These are phyloP conservation scores for Dionaea muscipula DNA, from an alignment of 179 eudicot species.

Conservation along the genomic window DNA sequence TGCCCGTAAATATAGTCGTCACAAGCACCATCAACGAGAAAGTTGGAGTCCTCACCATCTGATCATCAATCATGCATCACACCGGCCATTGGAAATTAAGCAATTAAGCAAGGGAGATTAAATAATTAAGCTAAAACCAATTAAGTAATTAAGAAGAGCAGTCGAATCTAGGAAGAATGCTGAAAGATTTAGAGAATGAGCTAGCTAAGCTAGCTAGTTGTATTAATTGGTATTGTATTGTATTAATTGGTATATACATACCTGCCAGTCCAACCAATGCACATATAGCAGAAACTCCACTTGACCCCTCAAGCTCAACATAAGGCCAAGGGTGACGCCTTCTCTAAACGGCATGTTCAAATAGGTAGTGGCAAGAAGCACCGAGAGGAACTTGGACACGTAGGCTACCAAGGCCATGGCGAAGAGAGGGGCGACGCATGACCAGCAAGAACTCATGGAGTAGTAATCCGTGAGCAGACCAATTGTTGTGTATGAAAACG, in stretches of 20 bases:
- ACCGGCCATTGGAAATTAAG: too few relatives aligned
- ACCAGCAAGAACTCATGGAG: conserved; percentile 36
- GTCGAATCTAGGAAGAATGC: too few relatives aligned
- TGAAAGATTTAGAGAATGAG: too few relatives aligned
- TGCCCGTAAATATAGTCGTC: conserved; percentile 27
- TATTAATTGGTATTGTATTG: too few relatives aligned
- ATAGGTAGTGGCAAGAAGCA: conserved; percentile 25
- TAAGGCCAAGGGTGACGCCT: conserved; percentile 38
- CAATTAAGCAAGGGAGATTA: too few relatives aligned
- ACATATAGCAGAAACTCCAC: conserved; percentile 48
- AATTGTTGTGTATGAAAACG: conserved; percentile 43
- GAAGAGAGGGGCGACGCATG: conserved; percentile 33
- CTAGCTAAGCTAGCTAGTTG: too few relatives aligned
- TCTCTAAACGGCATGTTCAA: conserved; percentile 41
- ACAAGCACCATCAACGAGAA: conserved; percentile 48
- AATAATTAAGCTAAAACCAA: too few relatives aligned
- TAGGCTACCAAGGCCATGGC: conserved; percentile 21
- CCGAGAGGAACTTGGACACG: conserved; percentile 28
- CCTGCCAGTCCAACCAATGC: conserved; percentile 69
- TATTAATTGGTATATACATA: conserved; percentile 16
- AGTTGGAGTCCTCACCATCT: conserved; percentile 30
- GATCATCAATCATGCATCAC: conserved; percentile 12
- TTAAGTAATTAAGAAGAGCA: too few relatives aligned
- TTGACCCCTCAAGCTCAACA: conserved; percentile 69
- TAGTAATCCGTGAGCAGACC: conserved; percentile 44